phyloP scores from a whole-genome alignment of 257 asterid species.

The Scutellaria baicalensis region DNA sequence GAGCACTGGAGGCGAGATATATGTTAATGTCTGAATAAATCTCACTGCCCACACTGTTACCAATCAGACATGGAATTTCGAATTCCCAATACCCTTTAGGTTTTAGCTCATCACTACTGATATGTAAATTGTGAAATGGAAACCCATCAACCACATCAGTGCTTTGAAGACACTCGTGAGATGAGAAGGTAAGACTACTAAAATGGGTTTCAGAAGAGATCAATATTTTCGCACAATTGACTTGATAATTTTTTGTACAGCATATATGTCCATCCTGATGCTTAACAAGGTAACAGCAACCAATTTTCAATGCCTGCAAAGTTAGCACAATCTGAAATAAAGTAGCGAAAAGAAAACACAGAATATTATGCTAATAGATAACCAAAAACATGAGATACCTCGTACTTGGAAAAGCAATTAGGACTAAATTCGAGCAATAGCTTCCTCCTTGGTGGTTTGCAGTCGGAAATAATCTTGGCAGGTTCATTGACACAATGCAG shows the following conservation, averaged over 20 bases:
- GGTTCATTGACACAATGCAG: slow-evolving; percentile 32
- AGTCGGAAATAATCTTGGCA: slow-evolving; percentile 28
- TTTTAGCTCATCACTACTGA: slow-evolving; percentile 21
- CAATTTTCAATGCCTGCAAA: slow-evolving; percentile 67
- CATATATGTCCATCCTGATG: slow-evolving; percentile 45
- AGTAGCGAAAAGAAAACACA: neutral
- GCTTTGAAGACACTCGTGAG: slow-evolving; percentile 31
- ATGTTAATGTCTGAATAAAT: slow-evolving; percentile 39
- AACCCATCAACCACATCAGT: slow-evolving; percentile 24
- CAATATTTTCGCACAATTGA: slow-evolving; percentile 29
- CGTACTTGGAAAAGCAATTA: slow-evolving; percentile 41
- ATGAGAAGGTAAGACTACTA: slow-evolving; percentile 48
- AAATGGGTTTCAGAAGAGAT: slow-evolving; percentile 39
- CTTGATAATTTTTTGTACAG: slow-evolving; percentile 18
- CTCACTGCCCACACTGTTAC: slow-evolving; percentile 13
- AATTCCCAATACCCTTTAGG: slow-evolving; percentile 16
- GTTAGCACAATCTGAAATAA: slow-evolving; percentile 6
- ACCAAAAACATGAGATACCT: slow-evolving; percentile 39
- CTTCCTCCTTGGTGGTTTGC: slow-evolving; percentile 34
- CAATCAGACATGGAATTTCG: slow-evolving; percentile 22
- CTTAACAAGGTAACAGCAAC: slow-evolving; percentile 51
- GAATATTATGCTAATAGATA: neutral
- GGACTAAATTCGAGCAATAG: slow-evolving; percentile 60
- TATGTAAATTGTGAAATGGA: slow-evolving; percentile 7
- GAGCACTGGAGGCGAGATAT: slow-evolving; percentile 36